phyloP scores from a whole-genome alignment of 192 early-diverging fungal species.

The Coemansia furcata region DNA sequence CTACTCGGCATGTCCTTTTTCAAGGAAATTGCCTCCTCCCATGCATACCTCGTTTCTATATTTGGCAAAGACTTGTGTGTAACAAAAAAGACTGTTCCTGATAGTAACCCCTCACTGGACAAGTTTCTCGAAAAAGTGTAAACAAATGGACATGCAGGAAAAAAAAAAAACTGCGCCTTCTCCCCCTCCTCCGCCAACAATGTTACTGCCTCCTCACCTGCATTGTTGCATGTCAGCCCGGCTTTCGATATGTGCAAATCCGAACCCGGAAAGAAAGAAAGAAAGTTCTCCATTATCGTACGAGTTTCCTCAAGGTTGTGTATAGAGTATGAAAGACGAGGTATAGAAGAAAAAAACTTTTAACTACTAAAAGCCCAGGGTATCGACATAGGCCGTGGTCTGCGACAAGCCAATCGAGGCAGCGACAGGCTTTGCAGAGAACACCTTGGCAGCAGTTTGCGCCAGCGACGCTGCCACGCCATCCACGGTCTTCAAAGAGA shows the following conservation, averaged over 20 bases:
- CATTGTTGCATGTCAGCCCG: neutral
- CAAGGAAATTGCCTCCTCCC: neutral
- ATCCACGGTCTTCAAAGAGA: conserved; percentile 29
- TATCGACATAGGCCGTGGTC: conserved; percentile 49
- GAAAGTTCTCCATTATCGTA: neutral
- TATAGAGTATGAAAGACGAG: neutral
- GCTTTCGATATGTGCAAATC: neutral
- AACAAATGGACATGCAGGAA: neutral
- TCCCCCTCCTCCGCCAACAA: neutral
- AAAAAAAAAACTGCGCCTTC: conserved; percentile 2
- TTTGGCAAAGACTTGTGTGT: neutral
- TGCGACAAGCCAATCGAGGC: conserved; percentile 42
- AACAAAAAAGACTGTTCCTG: neutral
- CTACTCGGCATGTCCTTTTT: neutral
- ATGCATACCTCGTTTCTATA: neutral
- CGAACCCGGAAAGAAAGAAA: neutral
- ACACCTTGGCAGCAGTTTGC: conserved; percentile 17
- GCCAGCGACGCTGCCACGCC: conserved; percentile 18
- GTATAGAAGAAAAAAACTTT: neutral
- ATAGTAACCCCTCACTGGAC: neutral
- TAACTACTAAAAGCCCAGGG: conserved; percentile 42
- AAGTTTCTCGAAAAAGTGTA: neutral
- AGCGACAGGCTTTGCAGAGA: conserved; percentile 42
- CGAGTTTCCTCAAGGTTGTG: neutral
- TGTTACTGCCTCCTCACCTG: neutral